Conservation (phyloP, 2,329 filamentous ascomycete genomes). For the Fusarium sp. region DNA sequence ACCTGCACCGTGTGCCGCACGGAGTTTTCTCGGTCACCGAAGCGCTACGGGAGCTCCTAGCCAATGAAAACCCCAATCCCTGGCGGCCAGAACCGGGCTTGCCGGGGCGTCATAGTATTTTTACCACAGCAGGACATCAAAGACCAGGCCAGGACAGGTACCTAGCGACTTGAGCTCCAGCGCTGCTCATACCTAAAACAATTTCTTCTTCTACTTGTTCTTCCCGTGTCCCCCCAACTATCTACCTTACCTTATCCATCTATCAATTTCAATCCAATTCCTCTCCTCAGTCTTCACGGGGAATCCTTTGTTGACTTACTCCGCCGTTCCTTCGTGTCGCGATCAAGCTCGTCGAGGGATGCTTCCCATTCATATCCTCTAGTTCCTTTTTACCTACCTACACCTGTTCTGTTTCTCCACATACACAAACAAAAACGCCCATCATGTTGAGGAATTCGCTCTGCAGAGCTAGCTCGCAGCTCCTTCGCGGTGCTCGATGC, state of each 20-base stretch:
- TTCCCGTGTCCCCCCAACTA: slow-evolving; percentile 26
- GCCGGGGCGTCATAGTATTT: slow-evolving; percentile 47
- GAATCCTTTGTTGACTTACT: slow-evolving; percentile 57
- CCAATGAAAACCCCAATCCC: slow-evolving; percentile 37
- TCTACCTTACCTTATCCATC: slow-evolving; percentile 7
- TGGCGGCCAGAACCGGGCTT: slow-evolving; percentile 47
- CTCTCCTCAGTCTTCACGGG: slow-evolving; percentile 37
- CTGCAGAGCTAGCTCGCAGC: slow-evolving; percentile 72
- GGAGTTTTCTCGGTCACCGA: slow-evolving; percentile 38
- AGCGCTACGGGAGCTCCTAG: slow-evolving; percentile 27
- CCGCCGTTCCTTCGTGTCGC: slow-evolving; percentile 58
- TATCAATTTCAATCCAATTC: slow-evolving; percentile 29
- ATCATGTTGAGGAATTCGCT: slow-evolving; percentile 80
- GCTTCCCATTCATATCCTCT: slow-evolving; percentile 44
- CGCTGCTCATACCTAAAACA: slow-evolving; percentile 27
- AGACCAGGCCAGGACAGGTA: slow-evolving; percentile 31
- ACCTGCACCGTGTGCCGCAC: slow-evolving; percentile 31
- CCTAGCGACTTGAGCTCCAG: slow-evolving; percentile 37
- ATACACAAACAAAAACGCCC: slow-evolving; percentile 40
- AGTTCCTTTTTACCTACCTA: slow-evolving; percentile 21
- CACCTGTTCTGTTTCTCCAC: slow-evolving; percentile 36
- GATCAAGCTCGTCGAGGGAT: slow-evolving; percentile 51
- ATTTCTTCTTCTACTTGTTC: slow-evolving; percentile 41
- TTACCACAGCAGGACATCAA: slow-evolving; percentile 45
- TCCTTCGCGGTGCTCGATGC: slow-evolving; percentile 67